A percentile compares a stretch with the other conserved stretches of the same genome.
Conservation (phyloP, 768 basidiomycete species). For the Sporobolomyces phaffii region DNA sequence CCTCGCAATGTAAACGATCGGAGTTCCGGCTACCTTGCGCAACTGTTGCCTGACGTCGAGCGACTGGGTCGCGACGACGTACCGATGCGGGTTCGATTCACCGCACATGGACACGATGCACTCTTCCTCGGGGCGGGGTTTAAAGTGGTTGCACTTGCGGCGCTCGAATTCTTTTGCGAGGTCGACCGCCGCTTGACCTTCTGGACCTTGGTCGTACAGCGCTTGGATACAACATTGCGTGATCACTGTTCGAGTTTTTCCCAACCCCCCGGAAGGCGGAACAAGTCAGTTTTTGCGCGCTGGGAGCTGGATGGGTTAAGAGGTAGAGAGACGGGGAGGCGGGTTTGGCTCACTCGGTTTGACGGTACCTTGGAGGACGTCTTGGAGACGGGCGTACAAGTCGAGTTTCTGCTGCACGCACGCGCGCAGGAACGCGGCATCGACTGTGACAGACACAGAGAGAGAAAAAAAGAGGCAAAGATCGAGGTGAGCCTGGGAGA, state of each 20-base stretch:
- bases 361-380: constrained; percentile 74
- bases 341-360: constrained; percentile 72
- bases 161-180: constrained; percentile 90
- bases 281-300: too few relatives aligned
- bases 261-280: too few relatives aligned
- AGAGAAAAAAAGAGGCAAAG: neutral
- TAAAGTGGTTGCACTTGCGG: constrained; percentile 90
- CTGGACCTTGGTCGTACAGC: constrained; percentile 59
- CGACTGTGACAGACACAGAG: constrained; percentile 54
- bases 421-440: constrained; percentile 71
- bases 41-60: constrained; percentile 63
- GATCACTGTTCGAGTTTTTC: constrained; percentile 60
- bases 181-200: constrained; percentile 69
- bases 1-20: constrained; percentile 80
- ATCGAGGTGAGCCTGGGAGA: too few relatives aligned
- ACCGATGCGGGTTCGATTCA: constrained; percentile 58
- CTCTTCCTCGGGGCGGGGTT: constrained; percentile 61
- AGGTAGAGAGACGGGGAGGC: constrained; percentile 27
- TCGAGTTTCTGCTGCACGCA: constrained; percentile 67
- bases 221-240: constrained; percentile 96
- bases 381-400: constrained; percentile 64
- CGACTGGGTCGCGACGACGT: constrained; percentile 80
- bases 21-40: constrained; percentile 71
- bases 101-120: constrained; percentile 78
- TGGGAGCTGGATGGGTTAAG: too few relatives aligned